phyloP scores from a whole-genome alignment of 495 filamentous ascomycete genomes.

The Trichocladium uniseriatum region DNA sequence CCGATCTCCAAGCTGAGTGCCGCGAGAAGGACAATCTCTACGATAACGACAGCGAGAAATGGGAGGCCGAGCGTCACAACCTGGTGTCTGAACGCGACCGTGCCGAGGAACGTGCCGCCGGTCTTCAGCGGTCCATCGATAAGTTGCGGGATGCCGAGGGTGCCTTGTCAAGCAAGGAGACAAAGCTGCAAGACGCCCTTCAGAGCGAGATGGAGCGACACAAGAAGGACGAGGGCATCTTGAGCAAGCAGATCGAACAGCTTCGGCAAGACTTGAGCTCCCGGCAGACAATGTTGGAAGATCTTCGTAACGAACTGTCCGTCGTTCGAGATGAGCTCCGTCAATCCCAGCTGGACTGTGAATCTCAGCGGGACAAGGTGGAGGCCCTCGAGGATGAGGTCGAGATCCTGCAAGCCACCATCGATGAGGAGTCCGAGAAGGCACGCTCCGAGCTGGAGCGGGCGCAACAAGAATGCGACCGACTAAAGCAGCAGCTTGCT shows the following conservation, averaged over 20 bases:
- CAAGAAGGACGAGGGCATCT: slow-evolving; percentile 29
- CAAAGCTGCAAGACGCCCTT: slow-evolving; percentile 48
- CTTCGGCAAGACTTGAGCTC: slow-evolving; percentile 38
- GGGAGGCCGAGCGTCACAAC: slow-evolving; percentile 55
- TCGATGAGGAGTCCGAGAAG: slow-evolving; percentile 70
- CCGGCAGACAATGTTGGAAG: slow-evolving; percentile 33
- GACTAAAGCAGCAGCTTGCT: slow-evolving; percentile 42
- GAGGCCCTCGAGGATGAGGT: slow-evolving; percentile 74
- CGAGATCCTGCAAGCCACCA: slow-evolving; percentile 59
- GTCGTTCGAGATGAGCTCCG: slow-evolving; percentile 58
- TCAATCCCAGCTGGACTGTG: slow-evolving; percentile 53
- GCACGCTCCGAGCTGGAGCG: slow-evolving; percentile 46
- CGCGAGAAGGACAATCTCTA: slow-evolving; percentile 63
- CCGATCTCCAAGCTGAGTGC: slow-evolving; percentile 60
- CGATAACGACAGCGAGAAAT: slow-evolving; percentile 60
- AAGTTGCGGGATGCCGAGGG: slow-evolving; percentile 60
- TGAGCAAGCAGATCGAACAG: slow-evolving; percentile 37
- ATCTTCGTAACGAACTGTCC: slow-evolving; percentile 42
- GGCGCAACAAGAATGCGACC: slow-evolving; percentile 40
- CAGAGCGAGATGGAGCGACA: slow-evolving; percentile 37
- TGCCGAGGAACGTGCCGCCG: slow-evolving; percentile 57
- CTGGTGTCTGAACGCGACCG: slow-evolving; percentile 57
- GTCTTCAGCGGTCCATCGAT: slow-evolving; percentile 64
- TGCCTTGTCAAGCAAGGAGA: slow-evolving; percentile 55
- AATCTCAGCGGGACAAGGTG: slow-evolving; percentile 54